Evolutionary conservation across 495 filamentous ascomycete species (phyloP).

Genomic region (Neurospora sp.): DNA sequence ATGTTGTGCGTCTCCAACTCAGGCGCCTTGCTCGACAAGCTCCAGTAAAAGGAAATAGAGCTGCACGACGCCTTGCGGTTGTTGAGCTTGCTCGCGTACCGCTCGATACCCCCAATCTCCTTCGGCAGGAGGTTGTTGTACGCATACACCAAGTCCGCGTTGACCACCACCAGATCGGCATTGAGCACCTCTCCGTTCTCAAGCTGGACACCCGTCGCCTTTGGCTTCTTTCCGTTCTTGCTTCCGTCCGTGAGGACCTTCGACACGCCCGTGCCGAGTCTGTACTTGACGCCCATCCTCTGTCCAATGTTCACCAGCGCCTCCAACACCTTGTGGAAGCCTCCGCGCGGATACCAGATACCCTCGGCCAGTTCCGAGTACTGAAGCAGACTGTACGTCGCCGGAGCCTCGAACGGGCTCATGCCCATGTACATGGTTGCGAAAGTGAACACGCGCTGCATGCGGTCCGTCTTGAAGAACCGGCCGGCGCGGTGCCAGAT

Average conservation of each 20-base stretch:
- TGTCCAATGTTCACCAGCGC: constrained; percentile 46
- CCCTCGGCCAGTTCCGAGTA: constrained; percentile 65
- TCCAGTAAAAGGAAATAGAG: constrained; percentile 69
- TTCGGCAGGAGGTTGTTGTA: constrained; percentile 52
- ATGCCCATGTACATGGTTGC: constrained; percentile 73
- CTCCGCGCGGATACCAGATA: constrained; percentile 63
- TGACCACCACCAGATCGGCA: constrained; percentile 54
- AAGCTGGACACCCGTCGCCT: constrained; percentile 45
- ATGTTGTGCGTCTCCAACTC: constrained; percentile 61
- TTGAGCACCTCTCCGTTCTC: constrained; percentile 38
- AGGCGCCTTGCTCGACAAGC: constrained; percentile 43
- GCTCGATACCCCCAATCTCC: constrained; percentile 7
- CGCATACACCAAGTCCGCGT: constrained; percentile 60
- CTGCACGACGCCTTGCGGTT: constrained; percentile 48
- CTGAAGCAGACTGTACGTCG: constrained; percentile 60
- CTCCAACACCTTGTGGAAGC: constrained; percentile 52
- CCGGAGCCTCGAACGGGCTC: constrained; percentile 61
- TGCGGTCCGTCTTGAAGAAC: constrained; percentile 56
- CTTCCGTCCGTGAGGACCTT: constrained; percentile 32
- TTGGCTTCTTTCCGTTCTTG: constrained; percentile 22
- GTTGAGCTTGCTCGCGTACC: constrained; percentile 37
- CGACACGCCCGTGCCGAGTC: constrained; percentile 41
- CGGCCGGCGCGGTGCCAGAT: constrained; percentile 47
- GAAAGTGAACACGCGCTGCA: constrained; percentile 60
- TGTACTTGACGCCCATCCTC: constrained; percentile 46